Evolutionary conservation across 495 filamentous ascomycete species (phyloP), one percentile per base, ranked within the genome.

Genomic region (Parachaetomium inaequale): DNA sequence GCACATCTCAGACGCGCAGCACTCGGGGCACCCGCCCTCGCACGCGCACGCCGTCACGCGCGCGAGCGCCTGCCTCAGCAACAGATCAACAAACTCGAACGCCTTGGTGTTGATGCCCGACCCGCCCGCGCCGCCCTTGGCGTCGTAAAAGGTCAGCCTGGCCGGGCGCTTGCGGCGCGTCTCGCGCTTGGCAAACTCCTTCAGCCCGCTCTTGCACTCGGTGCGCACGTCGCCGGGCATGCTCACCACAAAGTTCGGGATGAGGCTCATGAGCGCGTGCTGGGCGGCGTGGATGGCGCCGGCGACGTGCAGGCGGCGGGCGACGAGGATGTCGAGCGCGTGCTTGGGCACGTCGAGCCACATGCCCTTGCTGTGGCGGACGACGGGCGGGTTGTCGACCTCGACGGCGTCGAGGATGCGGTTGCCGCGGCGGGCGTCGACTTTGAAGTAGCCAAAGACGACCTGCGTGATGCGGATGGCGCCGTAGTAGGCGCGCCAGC

Each of bases 381-480:
- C 80, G 56, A 97, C 90, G 15, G 94, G 93, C 8, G 94, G 94
- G 69, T 96, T 96, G 65, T 96, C 89, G 19, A 98, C 92, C 43
- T 90, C 84, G 3, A 97, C 88, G 31, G 94, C 93, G 70, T 98
- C 94, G 49, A 98, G 88, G 52, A 98, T 87, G 26, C 89, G 85
- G 43, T 68, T 68, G 14, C 87, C 82, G 55, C 84, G 82, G 67
- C 84, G 82, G 67, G 87, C 88, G 74, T 96, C 91, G 42, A 96
- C 75, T 70, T 97, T 98, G 82, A 97, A 96, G 79, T 92, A 99
- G 19, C 95, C 95, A 70, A 95, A 98, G 17, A 98, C 89, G 42
- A 88, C 85, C 62, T 91, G 86, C 63, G 85, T 85, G 69, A 98
- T 90, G 62, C 86, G 84, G 72, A 99, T 92, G 1, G 83, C 65